Evolutionary conservation across 352 stramenopile species (phyloP).

Genomic region (Aphanomyces astaci): DNA sequence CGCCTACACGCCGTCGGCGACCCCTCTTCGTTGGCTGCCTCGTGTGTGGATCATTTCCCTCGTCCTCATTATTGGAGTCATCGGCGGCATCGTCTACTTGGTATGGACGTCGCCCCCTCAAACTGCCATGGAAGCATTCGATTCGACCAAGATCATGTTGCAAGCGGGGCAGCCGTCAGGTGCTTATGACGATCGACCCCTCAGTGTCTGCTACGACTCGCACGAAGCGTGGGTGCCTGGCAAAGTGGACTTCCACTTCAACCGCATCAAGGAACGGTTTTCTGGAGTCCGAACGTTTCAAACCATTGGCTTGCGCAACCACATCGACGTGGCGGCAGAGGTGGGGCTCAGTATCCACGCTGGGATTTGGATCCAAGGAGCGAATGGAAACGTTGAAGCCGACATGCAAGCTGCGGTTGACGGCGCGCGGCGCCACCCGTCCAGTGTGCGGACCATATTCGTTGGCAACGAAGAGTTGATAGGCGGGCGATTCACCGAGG

Average conservation of each 20-base stretch:
- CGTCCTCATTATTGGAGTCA: too few species aligned
- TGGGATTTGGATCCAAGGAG: conserved; percentile 34
- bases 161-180: too few species aligned
- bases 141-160: too few species aligned
- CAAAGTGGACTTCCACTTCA: conserved; percentile 37
- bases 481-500: conserved; percentile 8
- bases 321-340: conserved; percentile 38
- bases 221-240: conserved; percentile 30
- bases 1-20: too few species aligned
- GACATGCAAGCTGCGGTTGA: conserved; percentile 20
- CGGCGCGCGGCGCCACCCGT: conserved; percentile 12
- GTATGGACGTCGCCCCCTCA: too few species aligned
- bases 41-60: too few species aligned
- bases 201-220: conserved; percentile 47
- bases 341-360: conserved; percentile 42
- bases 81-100: too few species aligned
- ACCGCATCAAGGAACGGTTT: conserved; percentile 42
- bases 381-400: background rate
- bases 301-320: conserved; percentile 33
- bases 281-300: conserved; percentile 43
- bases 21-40: too few species aligned
- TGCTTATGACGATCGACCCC: background rate
- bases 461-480: conserved; percentile 56
- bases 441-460: conserved; percentile 42
- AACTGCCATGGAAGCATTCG: too few species aligned